phyloP scores from a whole-genome alignment of 495 filamentous ascomycete genomes.

The Daldinia bambusicola region DNA sequence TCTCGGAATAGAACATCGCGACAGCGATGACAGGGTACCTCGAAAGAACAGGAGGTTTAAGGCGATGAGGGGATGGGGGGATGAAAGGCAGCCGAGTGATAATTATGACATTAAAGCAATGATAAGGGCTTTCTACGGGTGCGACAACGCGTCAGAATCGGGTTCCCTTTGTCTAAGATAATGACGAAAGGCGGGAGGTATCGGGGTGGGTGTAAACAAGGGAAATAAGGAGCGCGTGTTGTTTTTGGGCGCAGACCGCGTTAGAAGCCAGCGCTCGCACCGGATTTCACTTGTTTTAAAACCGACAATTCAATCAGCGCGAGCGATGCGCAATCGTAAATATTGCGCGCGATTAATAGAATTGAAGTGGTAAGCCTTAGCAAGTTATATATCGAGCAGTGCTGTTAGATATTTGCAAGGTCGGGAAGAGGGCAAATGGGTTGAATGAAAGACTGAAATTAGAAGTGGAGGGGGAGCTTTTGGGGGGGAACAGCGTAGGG shows the following conservation, averaged over 20 bases:
- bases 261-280: constrained; percentile 33
- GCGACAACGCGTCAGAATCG: constrained; percentile 42
- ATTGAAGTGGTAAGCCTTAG: constrained; percentile 20
- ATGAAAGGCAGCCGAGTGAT: constrained; percentile 38
- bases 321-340: constrained; percentile 26
- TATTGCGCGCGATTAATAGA: constrained; percentile 16
- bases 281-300: constrained; percentile 6
- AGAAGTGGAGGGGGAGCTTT: constrained; percentile 36
- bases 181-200: constrained; percentile 38
- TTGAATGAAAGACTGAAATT: constrained; percentile 44
- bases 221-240: constrained; percentile 52
- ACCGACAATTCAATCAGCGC: constrained; percentile 35
- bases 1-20: constrained; percentile 98
- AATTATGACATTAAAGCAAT: constrained; percentile 41
- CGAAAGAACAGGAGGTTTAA: constrained; percentile 47
- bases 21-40: constrained; percentile 51
- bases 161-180: constrained; percentile 24
- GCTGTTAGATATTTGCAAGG: constrained; percentile 32
- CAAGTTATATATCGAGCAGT: constrained; percentile 35
- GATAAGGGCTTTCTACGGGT: constrained; percentile 32
- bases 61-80: constrained; percentile 10
- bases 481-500: constrained; percentile 30
- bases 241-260: constrained; percentile 49
- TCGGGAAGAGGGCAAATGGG: constrained; percentile 38
- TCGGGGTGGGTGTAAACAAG: constrained; percentile 49